Percentiles rank a stretch among this genome's conserved stretches.
These are phyloP conservation scores for Salix udensis DNA, from an alignment of 345 rosid genomes.

Conservation along the genomic window DNA sequence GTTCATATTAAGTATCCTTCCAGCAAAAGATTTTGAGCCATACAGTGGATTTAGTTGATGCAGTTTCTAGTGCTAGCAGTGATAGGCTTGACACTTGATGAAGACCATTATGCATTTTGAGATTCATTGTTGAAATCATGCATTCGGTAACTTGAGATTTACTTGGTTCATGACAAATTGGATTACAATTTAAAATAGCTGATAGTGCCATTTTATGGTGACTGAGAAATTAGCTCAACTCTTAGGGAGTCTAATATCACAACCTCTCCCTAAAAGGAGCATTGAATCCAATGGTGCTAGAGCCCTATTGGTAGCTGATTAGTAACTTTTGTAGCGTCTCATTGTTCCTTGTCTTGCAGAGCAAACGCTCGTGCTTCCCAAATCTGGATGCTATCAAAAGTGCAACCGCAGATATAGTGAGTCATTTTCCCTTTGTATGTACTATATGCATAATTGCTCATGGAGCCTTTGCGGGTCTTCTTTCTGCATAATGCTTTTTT, in stretches of 20 bases:
- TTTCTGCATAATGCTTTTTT: neutral
- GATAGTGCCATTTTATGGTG: neutral
- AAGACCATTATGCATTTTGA: neutral
- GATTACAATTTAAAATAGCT: neutral
- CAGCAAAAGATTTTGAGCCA: neutral
- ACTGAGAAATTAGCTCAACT: neutral
- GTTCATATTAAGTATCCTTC: neutral
- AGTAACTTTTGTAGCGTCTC: slow-evolving; percentile 15
- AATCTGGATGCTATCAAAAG: slow-evolving; percentile 81
- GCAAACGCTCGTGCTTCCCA: slow-evolving; percentile 77
- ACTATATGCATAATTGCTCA: neutral
- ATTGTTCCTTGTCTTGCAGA: slow-evolving; percentile 41
- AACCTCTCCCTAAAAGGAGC: neutral
- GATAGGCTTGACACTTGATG: neutral
- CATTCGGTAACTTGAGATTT: neutral
- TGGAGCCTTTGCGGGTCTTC: neutral
- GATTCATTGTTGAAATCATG: neutral
- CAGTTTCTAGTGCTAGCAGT: neutral
- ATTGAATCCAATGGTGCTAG: neutral
- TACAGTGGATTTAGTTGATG: neutral
- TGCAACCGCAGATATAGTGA: slow-evolving; percentile 90
- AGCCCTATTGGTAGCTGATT: neutral
- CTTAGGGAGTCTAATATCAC: neutral
- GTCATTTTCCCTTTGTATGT: slow-evolving; percentile 22
- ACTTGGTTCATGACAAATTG: neutral